Evolutionary conservation across 2,329 filamentous ascomycete genomes (phyloP).

Genomic region (Zasmidium angulare): DNA sequence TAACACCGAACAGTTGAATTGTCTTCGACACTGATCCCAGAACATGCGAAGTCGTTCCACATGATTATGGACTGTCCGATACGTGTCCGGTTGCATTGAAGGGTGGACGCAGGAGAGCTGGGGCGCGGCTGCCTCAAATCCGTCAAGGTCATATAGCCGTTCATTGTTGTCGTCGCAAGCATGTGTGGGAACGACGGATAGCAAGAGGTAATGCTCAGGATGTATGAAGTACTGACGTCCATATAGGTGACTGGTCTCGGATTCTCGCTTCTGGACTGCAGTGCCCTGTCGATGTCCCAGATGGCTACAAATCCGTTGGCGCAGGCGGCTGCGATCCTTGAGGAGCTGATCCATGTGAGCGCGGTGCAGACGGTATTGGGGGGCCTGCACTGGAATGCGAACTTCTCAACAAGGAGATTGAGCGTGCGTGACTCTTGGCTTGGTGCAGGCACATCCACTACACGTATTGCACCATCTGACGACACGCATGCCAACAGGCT

Average conservation of each 20-base stretch:
- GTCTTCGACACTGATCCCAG: conserved; percentile 56
- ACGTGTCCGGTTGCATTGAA: conserved; percentile 50
- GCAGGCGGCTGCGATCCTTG: conserved; percentile 55
- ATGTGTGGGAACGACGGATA: conserved; percentile 56
- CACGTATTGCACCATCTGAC: conserved; percentile 57
- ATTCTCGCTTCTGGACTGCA: conserved; percentile 23
- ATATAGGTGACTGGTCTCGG: conserved; percentile 45
- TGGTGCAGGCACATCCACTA: conserved; percentile 51
- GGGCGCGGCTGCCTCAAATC: conserved; percentile 51
- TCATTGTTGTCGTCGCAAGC: conserved; percentile 53
- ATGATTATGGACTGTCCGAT: conserved; percentile 47
- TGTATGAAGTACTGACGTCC: conserved; percentile 47
- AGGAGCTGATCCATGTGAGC: conserved; percentile 57
- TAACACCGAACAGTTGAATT: conserved; percentile 51
- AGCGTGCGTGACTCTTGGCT: conserved; percentile 17
- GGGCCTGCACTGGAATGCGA: conserved; percentile 52
- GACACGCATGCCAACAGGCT: conserved; percentile 59
- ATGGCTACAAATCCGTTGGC: conserved; percentile 58
- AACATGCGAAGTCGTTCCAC: conserved; percentile 58
- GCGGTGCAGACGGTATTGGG: conserved; percentile 57
- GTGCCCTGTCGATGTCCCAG: conserved; percentile 45
- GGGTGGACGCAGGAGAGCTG: conserved; percentile 46
- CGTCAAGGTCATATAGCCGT: conserved; percentile 56
- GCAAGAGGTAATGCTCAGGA: conserved; percentile 48
- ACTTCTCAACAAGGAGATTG: conserved; percentile 45